Evolutionary conservation across 768 basidiomycete species (phyloP).

Genomic region (Amanita jacksonii): DNA sequence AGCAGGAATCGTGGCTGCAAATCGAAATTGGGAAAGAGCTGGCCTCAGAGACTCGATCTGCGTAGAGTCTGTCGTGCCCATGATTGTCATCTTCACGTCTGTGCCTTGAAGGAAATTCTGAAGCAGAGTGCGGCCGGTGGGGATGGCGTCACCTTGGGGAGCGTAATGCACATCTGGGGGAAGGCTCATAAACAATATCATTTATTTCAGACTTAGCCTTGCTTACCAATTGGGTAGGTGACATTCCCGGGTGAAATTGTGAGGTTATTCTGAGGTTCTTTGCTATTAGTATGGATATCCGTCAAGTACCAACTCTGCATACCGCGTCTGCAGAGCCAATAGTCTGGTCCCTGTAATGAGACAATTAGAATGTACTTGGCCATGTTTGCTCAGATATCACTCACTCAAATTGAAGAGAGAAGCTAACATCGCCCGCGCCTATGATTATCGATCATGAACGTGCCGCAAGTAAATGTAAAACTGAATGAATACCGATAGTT

Average conservation of each 20-base stretch:
- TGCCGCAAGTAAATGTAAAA: too few relatives aligned
- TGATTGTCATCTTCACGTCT: constrained; percentile 43
- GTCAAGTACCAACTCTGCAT: constrained; percentile 12
- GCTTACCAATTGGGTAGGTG: constrained; percentile 44
- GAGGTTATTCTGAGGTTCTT: constrained; percentile 45
- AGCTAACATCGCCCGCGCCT: constrained; percentile 56
- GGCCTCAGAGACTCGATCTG: constrained; percentile 48
- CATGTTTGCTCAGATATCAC: constrained; percentile 14
- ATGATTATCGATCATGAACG: too few relatives aligned
- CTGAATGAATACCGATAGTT: constrained; percentile 34
- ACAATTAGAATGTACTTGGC: neutral
- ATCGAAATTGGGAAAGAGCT: constrained; percentile 49
- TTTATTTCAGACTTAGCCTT: neutral
- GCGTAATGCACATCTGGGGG: constrained; percentile 48
- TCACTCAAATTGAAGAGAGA: constrained; percentile 46
- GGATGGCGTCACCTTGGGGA: constrained; percentile 42
- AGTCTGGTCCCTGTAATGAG: constrained; percentile 31
- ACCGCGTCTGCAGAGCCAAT: constrained; percentile 55
- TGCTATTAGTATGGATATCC: too few relatives aligned
- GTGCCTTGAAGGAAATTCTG: constrained; percentile 67
- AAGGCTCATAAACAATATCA: too few relatives aligned
- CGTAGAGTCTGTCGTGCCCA: constrained; percentile 46
- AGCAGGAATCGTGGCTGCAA: constrained; percentile 59
- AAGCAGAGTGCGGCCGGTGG: constrained; percentile 45
- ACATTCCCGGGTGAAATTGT: constrained; percentile 50